Evolutionary conservation across 441 rosid species (phyloP).

Genomic region (Isatis lusitanica): DNA sequence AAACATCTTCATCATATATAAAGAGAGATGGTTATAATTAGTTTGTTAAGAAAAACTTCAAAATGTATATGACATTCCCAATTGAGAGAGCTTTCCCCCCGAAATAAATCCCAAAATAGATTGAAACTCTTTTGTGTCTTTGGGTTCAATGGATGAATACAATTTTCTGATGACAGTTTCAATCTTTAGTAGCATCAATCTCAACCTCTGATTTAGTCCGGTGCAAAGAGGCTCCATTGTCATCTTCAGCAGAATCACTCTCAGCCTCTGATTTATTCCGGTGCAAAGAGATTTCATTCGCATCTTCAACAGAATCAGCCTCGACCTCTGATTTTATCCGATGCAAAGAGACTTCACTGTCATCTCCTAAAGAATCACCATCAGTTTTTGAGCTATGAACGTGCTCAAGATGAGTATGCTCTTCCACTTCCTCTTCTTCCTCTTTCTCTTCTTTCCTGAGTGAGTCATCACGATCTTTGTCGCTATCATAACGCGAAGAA

Average conservation of each 20-base stretch:
- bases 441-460: constrained; percentile 10
- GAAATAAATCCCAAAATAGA: background rate
- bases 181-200: background rate
- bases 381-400: constrained; percentile 25
- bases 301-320: background rate
- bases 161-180: background rate
- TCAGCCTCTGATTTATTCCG: background rate
- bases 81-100: background rate
- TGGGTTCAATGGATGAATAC: background rate
- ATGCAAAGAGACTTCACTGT: constrained; percentile 1
- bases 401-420: constrained; percentile 22
- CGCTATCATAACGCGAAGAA: constrained; percentile 19
- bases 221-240: constrained; percentile 13
- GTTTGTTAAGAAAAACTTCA: background rate
- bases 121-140: constrained; percentile 1
- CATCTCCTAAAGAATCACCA: constrained; percentile 20
- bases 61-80: background rate
- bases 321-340: background rate
- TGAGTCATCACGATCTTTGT: constrained; percentile 16
- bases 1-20: constrained; percentile 23
- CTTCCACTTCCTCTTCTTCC: constrained; percentile 3
- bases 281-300: constrained; percentile 7
- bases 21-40: constrained; percentile 15
- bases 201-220: background rate
- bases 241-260: background rate